Evolutionary conservation across 306 rosid genomes (phyloP), one percentile per base, ranked within the genome.

Genomic region (Lithocarpus polystachyus): DNA sequence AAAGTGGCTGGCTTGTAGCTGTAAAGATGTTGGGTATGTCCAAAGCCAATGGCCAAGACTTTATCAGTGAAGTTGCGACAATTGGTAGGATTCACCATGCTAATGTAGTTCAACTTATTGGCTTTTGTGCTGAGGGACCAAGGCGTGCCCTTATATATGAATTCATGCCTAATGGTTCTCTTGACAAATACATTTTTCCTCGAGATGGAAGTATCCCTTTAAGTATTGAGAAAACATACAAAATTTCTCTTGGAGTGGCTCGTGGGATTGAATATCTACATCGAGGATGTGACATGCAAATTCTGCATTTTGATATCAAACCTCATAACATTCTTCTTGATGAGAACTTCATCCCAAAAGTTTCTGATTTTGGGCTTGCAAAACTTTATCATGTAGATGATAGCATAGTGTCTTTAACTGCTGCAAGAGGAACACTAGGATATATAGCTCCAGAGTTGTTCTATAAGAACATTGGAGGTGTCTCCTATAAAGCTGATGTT

Each of bases 121-220:
- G 81, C 15, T 82, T 71, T n/a, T 82, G 78, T 52, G 75, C 62
- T 24, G 81, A 82, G 12, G 62, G 74, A 6, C 52, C 78, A 26
- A 82, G 72, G 15, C 64, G 75, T 3, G 82, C 77, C 31, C 73
- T 79, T 15, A 19, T 72, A 0, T 72, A 77, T 22, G 79, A 82
- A 22, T 82, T 33, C 33, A 82, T 82, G 86, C 22, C 79, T 20
- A 77, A 77, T 64, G 77, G 79, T 0, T 82, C 86, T 17, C 33
- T 82, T 3, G 82, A 82, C 24, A 82, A 78, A 59, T 82, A 82
- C 37, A 56, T 82, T 20, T 82, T 78, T 28, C 11, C 68, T 3
- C 15, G 29, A 43, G 51, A 43, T 2, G 51, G 51, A 43, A 0
- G 51, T 10, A 7, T 8, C 3, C 4, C 51, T 2, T 10, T 43